Evolutionary conservation across 176 grass and related monocot genomes (phyloP), one percentile per base, ranked within the genome.

Genomic region (Musa acuminata): DNA sequence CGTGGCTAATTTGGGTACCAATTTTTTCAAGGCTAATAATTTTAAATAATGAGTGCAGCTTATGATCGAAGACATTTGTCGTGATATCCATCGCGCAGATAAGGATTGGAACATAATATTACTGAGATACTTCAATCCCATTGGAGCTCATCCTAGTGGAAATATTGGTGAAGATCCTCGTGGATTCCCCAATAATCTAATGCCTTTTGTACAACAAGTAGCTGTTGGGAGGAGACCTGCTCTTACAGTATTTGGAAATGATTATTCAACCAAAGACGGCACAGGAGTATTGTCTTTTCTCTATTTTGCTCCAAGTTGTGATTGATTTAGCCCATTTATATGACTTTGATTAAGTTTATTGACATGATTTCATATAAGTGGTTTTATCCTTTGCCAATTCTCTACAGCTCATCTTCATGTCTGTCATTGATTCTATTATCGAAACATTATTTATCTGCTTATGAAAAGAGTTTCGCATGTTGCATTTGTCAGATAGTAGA

Each of bases 121-220:
- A 19, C 27, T 75, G 11, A 75, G 72, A 55, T 75, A 75, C 72
- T 75, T 75, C 9, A 75, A 75, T 43, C 72, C 72, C 43, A 54
- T 75, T 59, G 72, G 72, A 59, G 72, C 72, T 43, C 72, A 75
- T 75, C 53, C 53, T 19, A 75, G 72, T 59, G 72, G 72, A 43
- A 23, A 6, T 13, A 75, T 75, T 59, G 72, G 72, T 75, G 72
- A 75, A 75, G 72, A 75, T 75, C 72, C 72, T 11, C 14, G 55
- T 27, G 72, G 72, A 59, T 43, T 60, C 49, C 72, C 72, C 14
- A 75, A 75, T 75, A 75, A 75, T 59, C 53, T 75, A 3, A 75
- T 75, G 72, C 72, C 72, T 2, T 75, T 43, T 29, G 17, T 75
- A 20, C 72, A 75, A 19, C 72, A 75, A 75, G 72, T 75, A 20